A percentile compares a stretch with the other conserved stretches of the same genome.
These are phyloP conservation scores for Nothopassalora personata DNA, from an alignment of 2,329 filamentous ascomycete species.

Conservation along the genomic window DNA sequence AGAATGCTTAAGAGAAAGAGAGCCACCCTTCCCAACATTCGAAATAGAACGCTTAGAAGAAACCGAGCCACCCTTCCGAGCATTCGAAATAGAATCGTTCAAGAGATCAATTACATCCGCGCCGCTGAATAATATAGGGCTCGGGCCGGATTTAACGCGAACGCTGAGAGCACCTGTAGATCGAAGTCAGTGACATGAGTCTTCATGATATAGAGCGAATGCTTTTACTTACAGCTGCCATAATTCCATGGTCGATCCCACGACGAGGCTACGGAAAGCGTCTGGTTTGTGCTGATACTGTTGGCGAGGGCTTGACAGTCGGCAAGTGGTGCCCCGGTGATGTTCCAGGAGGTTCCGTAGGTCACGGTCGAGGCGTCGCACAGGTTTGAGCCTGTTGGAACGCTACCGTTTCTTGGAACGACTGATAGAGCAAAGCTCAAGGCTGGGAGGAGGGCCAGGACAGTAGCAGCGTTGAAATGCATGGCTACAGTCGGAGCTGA, in stretches of 20 bases:
- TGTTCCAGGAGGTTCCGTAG: neutral
- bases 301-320: neutral
- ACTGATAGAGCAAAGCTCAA: neutral
- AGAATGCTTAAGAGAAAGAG: neutral
- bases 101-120: neutral
- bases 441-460: neutral
- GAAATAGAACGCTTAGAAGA: neutral
- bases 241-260: neutral
- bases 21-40: too few relatives aligned
- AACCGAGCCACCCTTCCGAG: neutral
- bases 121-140: neutral
- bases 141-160: neutral
- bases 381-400: neutral
- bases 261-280: neutral
- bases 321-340: neutral
- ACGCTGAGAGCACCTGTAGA: neutral
- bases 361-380: neutral
- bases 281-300: neutral
- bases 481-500: neutral
- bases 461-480: neutral
- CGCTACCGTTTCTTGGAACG: neutral
- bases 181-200: neutral
- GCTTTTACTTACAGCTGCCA: neutral
- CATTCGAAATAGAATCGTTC: neutral
- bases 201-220: neutral